Evolutionary conservation across 306 rosid species (phyloP).

Genomic region (Rosa persica): DNA sequence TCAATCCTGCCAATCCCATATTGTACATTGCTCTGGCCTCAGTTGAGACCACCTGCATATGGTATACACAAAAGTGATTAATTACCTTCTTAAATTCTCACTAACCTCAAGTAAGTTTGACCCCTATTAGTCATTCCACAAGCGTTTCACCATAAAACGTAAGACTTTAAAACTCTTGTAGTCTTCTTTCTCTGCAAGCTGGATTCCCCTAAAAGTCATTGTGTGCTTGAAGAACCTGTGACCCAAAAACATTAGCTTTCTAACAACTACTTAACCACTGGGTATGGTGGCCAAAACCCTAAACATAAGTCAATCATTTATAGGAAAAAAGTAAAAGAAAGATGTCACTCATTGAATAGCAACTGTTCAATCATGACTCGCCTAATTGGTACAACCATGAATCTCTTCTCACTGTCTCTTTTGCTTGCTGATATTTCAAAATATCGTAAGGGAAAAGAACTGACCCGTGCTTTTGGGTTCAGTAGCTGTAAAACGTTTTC

Average conservation of each 20-base stretch:
- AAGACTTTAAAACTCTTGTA: neutral
- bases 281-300: constrained; percentile 12
- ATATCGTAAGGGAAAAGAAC: neutral
- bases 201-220: constrained; percentile 20
- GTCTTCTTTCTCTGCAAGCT: constrained; percentile 34
- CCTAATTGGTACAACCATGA: constrained; percentile 3
- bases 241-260: constrained; percentile 18
- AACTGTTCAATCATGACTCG: constrained; percentile 1
- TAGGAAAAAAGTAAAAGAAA: neutral
- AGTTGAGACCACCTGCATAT: constrained; percentile 77
- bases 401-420: neutral
- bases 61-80: neutral
- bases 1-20: constrained; percentile 91
- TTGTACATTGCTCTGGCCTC: constrained; percentile 99
- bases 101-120: neutral
- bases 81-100: neutral
- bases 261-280: constrained; percentile 29
- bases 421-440: neutral
- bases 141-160: neutral
- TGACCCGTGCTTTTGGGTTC: neutral
- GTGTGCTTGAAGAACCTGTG: constrained; percentile 26
- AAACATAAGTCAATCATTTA: constrained; percentile 1
- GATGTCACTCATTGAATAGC: neutral
- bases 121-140: neutral
- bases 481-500: constrained; percentile 7